Evolutionary conservation across 2,329 filamentous ascomycete genomes (phyloP).

Genomic region (Corinectria fuckeliana): DNA sequence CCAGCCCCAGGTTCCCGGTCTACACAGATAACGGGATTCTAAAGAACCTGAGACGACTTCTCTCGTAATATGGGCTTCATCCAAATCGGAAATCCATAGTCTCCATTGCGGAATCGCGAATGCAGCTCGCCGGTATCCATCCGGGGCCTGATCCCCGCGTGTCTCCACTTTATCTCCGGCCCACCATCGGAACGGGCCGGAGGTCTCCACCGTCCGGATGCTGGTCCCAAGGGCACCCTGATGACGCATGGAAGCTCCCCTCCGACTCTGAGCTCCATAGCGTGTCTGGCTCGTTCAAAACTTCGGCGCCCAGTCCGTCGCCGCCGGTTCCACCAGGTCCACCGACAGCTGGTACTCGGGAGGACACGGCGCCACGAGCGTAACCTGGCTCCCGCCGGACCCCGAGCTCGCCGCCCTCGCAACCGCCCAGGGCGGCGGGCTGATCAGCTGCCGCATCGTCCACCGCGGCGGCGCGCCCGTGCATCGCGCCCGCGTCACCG

Average conservation of each 20-base stretch:
- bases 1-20: no score
- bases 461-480: constrained; percentile 23
- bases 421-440: constrained; percentile 3
- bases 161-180: no score
- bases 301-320: constrained; percentile 20
- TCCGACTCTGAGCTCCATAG: background rate
- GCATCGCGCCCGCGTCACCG: constrained; percentile 10
- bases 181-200: background rate
- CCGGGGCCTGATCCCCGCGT: no score
- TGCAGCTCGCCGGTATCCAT: no score
- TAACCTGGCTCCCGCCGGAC: constrained; percentile 13
- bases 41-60: no score
- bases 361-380: constrained; percentile 19
- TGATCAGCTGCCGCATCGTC: constrained; percentile 20
- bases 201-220: no score
- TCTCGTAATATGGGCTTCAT: no score
- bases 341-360: constrained; percentile 22
- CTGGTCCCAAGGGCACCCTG: no score
- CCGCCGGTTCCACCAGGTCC: constrained; percentile 20
- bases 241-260: background rate
- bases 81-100: no score
- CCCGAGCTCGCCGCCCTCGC: background rate
- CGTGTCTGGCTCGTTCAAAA: constrained; percentile 1
- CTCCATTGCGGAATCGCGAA: no score
- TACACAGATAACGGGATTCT: no score